A percentile compares a stretch with the other conserved stretches of the same genome.
phyloP scores from a whole-genome alignment of 805 yeast genomes.

The Candida boleticola region DNA sequence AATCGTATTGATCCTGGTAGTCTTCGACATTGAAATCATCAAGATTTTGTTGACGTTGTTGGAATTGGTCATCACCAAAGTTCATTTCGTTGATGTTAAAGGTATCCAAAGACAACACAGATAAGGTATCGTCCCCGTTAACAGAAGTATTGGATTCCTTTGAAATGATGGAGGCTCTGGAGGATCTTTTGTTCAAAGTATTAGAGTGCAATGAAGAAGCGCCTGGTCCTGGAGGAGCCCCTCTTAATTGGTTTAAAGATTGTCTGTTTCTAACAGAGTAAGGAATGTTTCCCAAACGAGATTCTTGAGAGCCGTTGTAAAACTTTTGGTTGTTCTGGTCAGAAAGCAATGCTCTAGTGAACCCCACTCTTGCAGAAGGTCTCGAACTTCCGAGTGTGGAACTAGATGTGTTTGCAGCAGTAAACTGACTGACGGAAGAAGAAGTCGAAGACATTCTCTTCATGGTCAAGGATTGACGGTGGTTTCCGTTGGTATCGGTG shows the following conservation, averaged over 20 bases:
- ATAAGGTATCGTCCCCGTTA: conserved; percentile 27
- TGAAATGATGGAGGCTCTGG: conserved; percentile 33
- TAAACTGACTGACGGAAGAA: conserved; percentile 26
- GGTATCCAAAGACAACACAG: conserved; percentile 38
- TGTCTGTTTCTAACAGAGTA: conserved; percentile 18
- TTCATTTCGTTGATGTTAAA: conserved; percentile 16
- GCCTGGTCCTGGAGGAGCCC: conserved; percentile 10
- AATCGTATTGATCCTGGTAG: conserved; percentile 51
- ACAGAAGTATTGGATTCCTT: conserved; percentile 24
- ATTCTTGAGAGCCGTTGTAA: conserved; percentile 15
- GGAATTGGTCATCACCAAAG: conserved; percentile 10
- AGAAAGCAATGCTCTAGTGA: conserved; percentile 38
- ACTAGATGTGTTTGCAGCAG: conserved; percentile 13
- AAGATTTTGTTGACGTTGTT: conserved; percentile 18
- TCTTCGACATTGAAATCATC: conserved; percentile 40
- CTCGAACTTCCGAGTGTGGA: conserved; percentile 9
- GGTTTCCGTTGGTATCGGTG: conserved; percentile 22
- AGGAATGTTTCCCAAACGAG: conserved; percentile 10
- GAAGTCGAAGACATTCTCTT: conserved; percentile 28
- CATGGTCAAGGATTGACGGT: conserved; percentile 26
- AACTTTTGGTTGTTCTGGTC: conserved; percentile 26
- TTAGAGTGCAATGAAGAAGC: conserved; percentile 4
- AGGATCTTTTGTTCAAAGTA: conserved; percentile 27
- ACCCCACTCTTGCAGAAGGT: conserved; percentile 29
- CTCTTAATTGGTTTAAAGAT: conserved; percentile 26